Percentiles rank a stretch among this genome's conserved stretches.
Evolutionary conservation across 805 yeast genomes (phyloP).

Genomic region (Candida mattraensis): DNA sequence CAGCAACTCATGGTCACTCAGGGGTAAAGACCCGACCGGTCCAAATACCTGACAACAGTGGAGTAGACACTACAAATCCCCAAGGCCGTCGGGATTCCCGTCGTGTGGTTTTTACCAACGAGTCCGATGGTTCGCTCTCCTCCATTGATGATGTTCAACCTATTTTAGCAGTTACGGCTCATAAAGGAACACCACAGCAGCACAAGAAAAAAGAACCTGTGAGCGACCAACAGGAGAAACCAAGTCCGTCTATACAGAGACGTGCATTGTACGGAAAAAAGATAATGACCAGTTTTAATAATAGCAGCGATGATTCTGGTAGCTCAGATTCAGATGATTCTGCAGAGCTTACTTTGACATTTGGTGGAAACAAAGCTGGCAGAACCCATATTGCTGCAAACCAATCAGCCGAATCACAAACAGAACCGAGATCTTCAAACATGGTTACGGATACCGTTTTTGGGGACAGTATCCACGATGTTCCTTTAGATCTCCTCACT

Average conservation of each 20-base stretch:
- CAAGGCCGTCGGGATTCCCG: slow-evolving; percentile 15
- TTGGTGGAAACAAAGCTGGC: slow-evolving; percentile 11
- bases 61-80: slow-evolving; percentile 1
- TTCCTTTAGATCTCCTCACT: slow-evolving; percentile 11
- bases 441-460: neutral
- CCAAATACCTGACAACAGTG: slow-evolving; percentile 1
- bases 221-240: neutral
- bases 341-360: slow-evolving; percentile 21
- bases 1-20: slow-evolving; percentile 16
- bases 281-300: slow-evolving; percentile 3
- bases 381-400: neutral
- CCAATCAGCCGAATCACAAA: neutral
- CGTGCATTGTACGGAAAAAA: slow-evolving; percentile 23
- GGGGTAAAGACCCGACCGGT: slow-evolving; percentile 2
- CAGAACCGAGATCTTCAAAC: slow-evolving; percentile 4
- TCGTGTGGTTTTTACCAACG: slow-evolving; percentile 17
- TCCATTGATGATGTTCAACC: slow-evolving; percentile 4
- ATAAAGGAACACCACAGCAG: neutral
- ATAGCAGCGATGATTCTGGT: slow-evolving; percentile 10
- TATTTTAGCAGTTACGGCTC: neutral
- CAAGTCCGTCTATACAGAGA: slow-evolving; percentile 1
- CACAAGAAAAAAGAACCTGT: neutral
- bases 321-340: slow-evolving; percentile 18
- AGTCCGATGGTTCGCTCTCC: slow-evolving; percentile 13
- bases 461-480: slow-evolving; percentile 14